Base-by-base conservation (phyloP, 257 asterid genomes). In the Gentiana straminea region DNA sequence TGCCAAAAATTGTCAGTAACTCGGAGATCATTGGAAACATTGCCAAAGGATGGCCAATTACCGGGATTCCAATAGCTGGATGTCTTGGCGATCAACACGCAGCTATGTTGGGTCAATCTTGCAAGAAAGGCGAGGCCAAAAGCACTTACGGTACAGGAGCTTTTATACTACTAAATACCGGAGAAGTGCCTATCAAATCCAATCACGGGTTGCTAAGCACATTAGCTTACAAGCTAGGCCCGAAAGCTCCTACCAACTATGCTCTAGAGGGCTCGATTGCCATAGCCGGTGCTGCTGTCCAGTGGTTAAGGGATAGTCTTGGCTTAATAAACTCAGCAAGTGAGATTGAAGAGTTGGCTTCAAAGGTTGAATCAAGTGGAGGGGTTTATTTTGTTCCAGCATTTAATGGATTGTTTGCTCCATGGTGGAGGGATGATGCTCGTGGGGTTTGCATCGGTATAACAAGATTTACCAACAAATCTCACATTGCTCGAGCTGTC, bases 361-460 rank as follows among this genome's bases (percentile, higher is more conserved):
- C 64, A 64, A 69, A 78, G 74, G 98, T 87, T 8, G 81, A 80
- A 33, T 77, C 94, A 0, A 57, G 74, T 0, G 98, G 95, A 10
- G 98, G 98, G 11, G 93, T 91, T 32, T 91, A 91, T 58, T 91
- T 91, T 12, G 98, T 91, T 35, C 98, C 98, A 2, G 98, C 98
- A 0, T 92, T 92, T 59, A 88, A 85, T 47, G 98, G 98, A 5
- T 58, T 92, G 73, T 92, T 92, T 68, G 98, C 98, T 45, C 98
- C 98, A 5, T 88, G 97, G 97, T 92, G 98, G 98, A 79, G 98
- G 9, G 98, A 92, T 54, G 97, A 92, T 68, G 98, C 98, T 55
- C 74, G 98, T 0, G 98, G 98, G 6, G 86, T 88, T 33, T 80
- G 82, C 60, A 74, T 92, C 33, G 98, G 98, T 12, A 92, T 92